Evolutionary conservation across 495 filamentous ascomycete species (phyloP), one percentile per base, ranked within the genome.

Genomic region (Trichoderma erinaceum): DNA sequence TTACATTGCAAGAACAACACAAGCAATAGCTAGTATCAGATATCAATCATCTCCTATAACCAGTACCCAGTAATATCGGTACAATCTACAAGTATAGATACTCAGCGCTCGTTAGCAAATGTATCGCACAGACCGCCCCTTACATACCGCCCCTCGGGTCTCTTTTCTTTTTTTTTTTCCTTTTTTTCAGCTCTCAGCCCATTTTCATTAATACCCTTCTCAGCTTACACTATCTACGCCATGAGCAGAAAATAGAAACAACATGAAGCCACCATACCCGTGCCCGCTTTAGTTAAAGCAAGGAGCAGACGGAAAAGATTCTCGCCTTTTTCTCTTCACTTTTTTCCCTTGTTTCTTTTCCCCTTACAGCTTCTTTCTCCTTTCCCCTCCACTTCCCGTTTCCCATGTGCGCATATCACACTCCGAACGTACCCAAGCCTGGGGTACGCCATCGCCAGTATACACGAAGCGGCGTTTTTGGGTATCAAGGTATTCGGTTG

Each of bases 211-310:
- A 18, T 46, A 12, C 43, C 12, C 0, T 7, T 38, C n/a, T 38
- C 8, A 10, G 35, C 35, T 38, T 38, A 38, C 35, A 0, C 35
- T 3, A 38, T 38, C 4, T 48, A 48, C 12, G 48, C 48, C 48
- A 52, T 52, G n/a, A 52, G 48, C 16, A 21, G 21, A 52, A 52
- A 52, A 52, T 23, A 21, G 48, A 23, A 52, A 52, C 4, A 52
- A n/a, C n/a, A n/a, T n/a, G n/a, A n/a, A 52, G 48, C 48, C 48
- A 52, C n/a, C 48, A 52, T 52, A 52, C 48, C 48, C 48, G 18
- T 10, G 35, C 35, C 35, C 35, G 35, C 35, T 38, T 5, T 38
- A 38, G 35, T 10, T 38, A 38, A 38, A 10, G 35, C 35, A 38
- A 38, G 35, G 35, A 10, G 35, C 0, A 10, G 8, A 38, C 3